These are phyloP conservation scores for Globisporangium sylvaticum DNA, from an alignment of 352 stramenopile species.

Conservation along the genomic window DNA sequence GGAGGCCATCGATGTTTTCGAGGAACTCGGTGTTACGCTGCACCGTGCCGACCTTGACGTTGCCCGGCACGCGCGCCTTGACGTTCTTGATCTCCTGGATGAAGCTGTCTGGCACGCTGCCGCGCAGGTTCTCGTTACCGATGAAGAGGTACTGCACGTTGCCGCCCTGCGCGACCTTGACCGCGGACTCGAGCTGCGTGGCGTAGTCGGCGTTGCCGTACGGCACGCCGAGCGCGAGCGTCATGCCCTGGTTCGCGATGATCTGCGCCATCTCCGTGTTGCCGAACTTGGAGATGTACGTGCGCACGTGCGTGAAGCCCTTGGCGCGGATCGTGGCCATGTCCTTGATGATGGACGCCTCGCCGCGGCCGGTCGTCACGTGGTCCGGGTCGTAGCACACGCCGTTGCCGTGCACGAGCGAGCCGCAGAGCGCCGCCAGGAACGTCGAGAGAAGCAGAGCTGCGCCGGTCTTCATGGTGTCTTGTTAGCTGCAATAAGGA, in stretches of 20 bases:
- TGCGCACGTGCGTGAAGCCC: constrained; percentile 62
- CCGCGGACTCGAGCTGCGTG: constrained; percentile 38
- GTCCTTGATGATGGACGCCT: constrained; percentile 32
- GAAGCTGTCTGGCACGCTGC: constrained; percentile 35
- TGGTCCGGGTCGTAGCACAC: constrained; percentile 75
- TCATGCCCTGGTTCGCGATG: constrained; percentile 49
- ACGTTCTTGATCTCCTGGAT: constrained; percentile 47
- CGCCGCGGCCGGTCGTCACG: constrained; percentile 24
- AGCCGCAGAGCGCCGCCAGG: constrained; percentile 28
- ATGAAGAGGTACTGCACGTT: constrained; percentile 61
- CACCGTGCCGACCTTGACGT: constrained; percentile 66
- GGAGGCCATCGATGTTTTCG: constrained; percentile 29
- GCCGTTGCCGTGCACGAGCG: constrained; percentile 44
- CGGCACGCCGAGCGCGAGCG: constrained; percentile 46
- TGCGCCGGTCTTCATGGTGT: constrained; percentile 18
- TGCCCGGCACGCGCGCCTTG: constrained; percentile 34
- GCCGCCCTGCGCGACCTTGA: constrained; percentile 40
- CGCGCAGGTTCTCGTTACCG: constrained; percentile 65
- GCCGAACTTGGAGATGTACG: constrained; percentile 67
- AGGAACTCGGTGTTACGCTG: constrained; percentile 69
- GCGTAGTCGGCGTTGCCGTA: constrained; percentile 49
- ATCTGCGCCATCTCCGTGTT: constrained; percentile 46
- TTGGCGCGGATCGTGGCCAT: constrained; percentile 44
- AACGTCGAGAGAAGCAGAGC: constrained; percentile 15
- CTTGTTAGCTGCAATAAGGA: background rate